A percentile compares a stretch with the other conserved stretches of the same genome.
phyloP scores from a whole-genome alignment of 179 eudicot genomes.

The Silene noctiflora region DNA sequence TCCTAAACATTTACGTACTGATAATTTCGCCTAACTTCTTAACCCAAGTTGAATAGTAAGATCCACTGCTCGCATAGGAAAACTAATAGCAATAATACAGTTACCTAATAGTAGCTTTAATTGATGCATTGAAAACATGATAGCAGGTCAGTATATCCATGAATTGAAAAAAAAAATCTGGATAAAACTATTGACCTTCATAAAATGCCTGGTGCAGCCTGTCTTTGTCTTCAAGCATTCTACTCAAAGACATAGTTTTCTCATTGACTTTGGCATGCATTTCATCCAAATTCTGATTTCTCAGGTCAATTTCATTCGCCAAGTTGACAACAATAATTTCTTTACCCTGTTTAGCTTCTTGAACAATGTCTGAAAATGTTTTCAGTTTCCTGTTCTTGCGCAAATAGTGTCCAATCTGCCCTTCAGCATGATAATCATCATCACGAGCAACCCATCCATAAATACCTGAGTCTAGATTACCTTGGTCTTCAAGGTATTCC shows the following conservation, averaged over 20 bases:
- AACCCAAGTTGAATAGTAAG: not conserved
- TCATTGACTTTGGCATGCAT: slow-evolving; percentile 29
- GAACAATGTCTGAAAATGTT: slow-evolving; percentile 37
- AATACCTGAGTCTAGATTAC: slow-evolving; percentile 29
- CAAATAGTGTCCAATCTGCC: slow-evolving; percentile 45
- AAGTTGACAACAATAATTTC: slow-evolving; percentile 24
- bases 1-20: not conserved
- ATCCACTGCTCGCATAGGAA: not conserved
- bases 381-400: slow-evolving; percentile 42
- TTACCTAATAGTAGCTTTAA: not conserved
- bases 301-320: not conserved
- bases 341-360: slow-evolving; percentile 36
- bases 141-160: not conserved
- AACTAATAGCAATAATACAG: too few relatives aligned
- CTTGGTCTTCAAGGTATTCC: slow-evolving; percentile 33
- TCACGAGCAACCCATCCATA: slow-evolving; percentile 67
- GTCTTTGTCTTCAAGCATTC: slow-evolving; percentile 42
- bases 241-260: slow-evolving; percentile 18
- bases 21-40: not conserved
- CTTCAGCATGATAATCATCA: slow-evolving; percentile 45
- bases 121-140: not conserved
- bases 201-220: slow-evolving; percentile 33
- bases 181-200: slow-evolving; percentile 34
- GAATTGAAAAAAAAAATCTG: not conserved
- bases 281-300: not conserved